Conservation (phyloP, 108 stramenopile species). For the Cyclotella baltica region DNA sequence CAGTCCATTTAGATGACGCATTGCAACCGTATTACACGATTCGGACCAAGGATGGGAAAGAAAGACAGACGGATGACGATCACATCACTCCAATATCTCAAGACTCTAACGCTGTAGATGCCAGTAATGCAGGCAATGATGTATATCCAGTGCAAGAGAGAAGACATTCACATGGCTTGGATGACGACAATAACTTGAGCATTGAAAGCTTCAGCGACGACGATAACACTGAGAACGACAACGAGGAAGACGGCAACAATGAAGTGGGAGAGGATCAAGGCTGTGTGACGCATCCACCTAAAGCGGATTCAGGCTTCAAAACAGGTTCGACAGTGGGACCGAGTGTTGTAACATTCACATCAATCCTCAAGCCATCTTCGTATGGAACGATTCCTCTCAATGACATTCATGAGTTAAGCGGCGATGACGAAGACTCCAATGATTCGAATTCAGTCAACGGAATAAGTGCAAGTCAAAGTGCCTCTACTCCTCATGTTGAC, state of each 20-base stretch:
- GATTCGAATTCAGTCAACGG: too few species aligned
- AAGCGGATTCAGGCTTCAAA: neutral
- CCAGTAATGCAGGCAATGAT: neutral
- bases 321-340: neutral
- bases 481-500: neutral
- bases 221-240: neutral
- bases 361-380: constrained; percentile 26
- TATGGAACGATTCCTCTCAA: constrained; percentile 10
- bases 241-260: neutral
- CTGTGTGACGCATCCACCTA: neutral
- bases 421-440: neutral
- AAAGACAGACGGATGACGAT: constrained; percentile 44
- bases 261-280: too few species aligned
- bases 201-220: neutral
- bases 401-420: neutral
- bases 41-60: constrained; percentile 18
- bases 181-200: neutral
- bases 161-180: neutral
- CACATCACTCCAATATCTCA: constrained; percentile 1
- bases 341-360: neutral
- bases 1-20: constrained; percentile 42
- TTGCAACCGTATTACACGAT: constrained; percentile 48
- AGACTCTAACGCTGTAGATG: neutral
- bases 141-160: neutral
- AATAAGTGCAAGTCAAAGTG: neutral